Conservation (phyloP, 2,329 filamentous ascomycete species). For the Penicillium verrucosum region DNA sequence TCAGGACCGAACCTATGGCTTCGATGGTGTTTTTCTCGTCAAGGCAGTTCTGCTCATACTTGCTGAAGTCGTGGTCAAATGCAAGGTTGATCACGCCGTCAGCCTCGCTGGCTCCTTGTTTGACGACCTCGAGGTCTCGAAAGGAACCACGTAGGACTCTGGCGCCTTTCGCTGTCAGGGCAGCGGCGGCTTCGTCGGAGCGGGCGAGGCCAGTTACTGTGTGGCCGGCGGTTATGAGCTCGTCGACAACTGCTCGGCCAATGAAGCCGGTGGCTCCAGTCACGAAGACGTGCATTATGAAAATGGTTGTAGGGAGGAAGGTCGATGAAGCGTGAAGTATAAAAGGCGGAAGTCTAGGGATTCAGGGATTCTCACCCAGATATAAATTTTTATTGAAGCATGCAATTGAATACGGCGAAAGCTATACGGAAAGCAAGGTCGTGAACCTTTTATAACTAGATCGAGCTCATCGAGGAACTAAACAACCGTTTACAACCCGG, state of each 20-base stretch:
- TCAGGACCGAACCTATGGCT: slow-evolving; percentile 35
- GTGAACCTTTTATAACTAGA: neutral
- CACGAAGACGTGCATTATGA: slow-evolving; percentile 19
- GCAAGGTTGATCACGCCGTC: slow-evolving; percentile 45
- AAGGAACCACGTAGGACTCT: slow-evolving; percentile 36
- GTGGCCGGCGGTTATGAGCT: slow-evolving; percentile 41
- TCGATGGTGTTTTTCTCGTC: slow-evolving; percentile 37
- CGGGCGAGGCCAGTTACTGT: slow-evolving; percentile 44
- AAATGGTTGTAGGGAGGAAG: neutral
- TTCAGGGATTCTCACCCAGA: neutral
- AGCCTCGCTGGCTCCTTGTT: slow-evolving; percentile 27
- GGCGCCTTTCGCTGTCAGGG: slow-evolving; percentile 33
- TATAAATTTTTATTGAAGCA: neutral
- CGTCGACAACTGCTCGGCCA: slow-evolving; percentile 39
- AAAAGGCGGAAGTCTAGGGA: neutral
- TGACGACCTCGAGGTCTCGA: slow-evolving; percentile 35
- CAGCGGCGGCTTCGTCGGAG: slow-evolving; percentile 27
- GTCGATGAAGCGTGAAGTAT: neutral
- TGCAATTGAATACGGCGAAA: neutral
- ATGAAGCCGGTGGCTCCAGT: slow-evolving; percentile 48
- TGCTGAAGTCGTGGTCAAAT: slow-evolving; percentile 43
- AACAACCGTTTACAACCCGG: neutral
- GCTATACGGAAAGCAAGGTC: neutral
- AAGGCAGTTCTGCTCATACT: slow-evolving; percentile 27
- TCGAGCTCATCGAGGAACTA: neutral